phyloP scores from a whole-genome alignment of 176 grass and related monocot species.

The Cenchrus americanus region DNA sequence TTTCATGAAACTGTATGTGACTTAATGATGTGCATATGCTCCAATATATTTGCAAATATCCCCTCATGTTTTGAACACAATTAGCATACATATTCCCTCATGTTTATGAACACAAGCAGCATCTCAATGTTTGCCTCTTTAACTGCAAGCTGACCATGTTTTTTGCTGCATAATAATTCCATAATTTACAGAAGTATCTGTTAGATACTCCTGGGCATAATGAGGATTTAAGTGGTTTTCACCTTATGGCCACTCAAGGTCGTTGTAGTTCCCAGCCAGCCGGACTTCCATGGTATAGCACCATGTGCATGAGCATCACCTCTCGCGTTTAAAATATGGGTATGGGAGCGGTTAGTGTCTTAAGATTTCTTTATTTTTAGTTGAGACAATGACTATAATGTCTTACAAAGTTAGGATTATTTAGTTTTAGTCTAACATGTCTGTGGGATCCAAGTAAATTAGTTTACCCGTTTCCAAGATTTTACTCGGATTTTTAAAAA shows the following conservation, averaged over 20 bases:
- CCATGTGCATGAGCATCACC: not conserved
- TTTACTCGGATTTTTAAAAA: not conserved
- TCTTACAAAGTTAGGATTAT: not conserved
- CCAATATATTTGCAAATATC: not conserved
- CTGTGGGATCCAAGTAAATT: not conserved
- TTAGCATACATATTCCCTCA: not conserved
- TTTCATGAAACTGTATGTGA: slow-evolving; percentile 17
- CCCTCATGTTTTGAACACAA: slow-evolving; percentile 1
- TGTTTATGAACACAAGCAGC: not conserved
- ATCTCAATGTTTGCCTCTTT: slow-evolving; percentile 2
- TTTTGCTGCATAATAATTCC: slow-evolving; percentile 9
- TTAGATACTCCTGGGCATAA: slow-evolving; percentile 3
- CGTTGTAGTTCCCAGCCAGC: not conserved
- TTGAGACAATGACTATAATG: slow-evolving; percentile 1
- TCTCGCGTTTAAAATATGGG: slow-evolving; percentile 9
- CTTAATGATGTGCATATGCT: not conserved
- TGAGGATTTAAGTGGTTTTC: not conserved
- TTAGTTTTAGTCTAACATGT: slow-evolving; percentile 12
- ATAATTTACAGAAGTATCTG: slow-evolving; percentile 10
- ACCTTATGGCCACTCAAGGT: slow-evolving; percentile 7
- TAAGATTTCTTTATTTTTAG: slow-evolving; percentile 10
- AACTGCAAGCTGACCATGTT: not conserved
- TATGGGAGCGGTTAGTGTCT: not conserved
- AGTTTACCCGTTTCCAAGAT: not conserved
- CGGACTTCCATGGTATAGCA: not conserved